A percentile compares a stretch with the other conserved stretches of the same genome.
Conservation (phyloP, 441 rosid genomes). For the Macaranga tanarius region DNA sequence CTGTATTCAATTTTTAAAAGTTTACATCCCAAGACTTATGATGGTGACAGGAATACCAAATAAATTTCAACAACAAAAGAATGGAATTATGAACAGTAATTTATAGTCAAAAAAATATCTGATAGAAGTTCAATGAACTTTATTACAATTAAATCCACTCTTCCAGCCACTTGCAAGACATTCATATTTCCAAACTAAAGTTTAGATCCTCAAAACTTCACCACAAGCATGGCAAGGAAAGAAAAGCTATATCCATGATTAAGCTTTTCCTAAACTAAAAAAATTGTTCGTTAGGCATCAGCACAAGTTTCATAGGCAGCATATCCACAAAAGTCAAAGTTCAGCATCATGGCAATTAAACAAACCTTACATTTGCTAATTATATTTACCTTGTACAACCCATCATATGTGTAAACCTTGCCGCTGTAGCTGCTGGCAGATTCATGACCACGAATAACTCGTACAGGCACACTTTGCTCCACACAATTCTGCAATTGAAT, state of each 20-base stretch:
- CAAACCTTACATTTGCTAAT: neutral
- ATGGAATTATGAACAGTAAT: neutral
- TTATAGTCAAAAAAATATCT: neutral
- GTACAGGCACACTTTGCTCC: conserved; percentile 60
- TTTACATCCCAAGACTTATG: neutral
- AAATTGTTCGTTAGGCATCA: neutral
- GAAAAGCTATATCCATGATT: neutral
- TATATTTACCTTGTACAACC: conserved; percentile 64
- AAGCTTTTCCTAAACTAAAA: neutral
- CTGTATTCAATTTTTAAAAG: neutral
- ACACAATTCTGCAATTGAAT: conserved; percentile 53
- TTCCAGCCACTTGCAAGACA: neutral
- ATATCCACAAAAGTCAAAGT: neutral
- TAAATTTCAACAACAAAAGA: neutral
- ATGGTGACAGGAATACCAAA: neutral
- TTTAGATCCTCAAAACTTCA: neutral
- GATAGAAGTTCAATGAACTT: neutral
- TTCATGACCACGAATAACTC: conserved; percentile 81
- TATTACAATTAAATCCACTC: neutral
- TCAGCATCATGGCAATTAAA: neutral
- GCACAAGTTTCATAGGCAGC: neutral
- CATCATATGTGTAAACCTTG: conserved; percentile 80
- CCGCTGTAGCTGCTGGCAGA: conserved; percentile 61
- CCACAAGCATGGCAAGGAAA: neutral
- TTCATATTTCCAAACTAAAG: neutral